Evolutionary conservation across 192 early-diverging fungal species (phyloP).

Genomic region (Coemansia sp.): DNA sequence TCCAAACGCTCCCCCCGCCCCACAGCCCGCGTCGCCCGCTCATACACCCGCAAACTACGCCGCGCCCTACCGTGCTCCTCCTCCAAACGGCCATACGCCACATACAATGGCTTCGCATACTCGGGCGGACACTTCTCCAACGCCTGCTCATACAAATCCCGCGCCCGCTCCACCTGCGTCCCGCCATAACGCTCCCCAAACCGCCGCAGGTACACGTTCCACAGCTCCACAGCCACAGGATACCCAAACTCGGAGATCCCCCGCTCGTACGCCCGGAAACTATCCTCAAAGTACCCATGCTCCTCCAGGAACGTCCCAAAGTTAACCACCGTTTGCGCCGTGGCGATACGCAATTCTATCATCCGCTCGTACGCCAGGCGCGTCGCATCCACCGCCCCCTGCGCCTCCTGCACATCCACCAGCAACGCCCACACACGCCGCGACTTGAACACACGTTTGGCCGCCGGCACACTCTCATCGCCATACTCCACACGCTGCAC

Average conservation of each 20-base stretch:
- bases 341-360: constrained; percentile 89
- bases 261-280: constrained; percentile 91
- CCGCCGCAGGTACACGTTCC: constrained; percentile 89
- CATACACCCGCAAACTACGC: constrained; percentile 91
- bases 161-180: constrained; percentile 77
- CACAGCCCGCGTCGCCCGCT: constrained; percentile 82
- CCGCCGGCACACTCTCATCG: constrained; percentile 74
- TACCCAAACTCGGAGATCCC: constrained; percentile 95
- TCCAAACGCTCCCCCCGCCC: constrained; percentile 61
- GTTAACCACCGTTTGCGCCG: constrained; percentile 93
- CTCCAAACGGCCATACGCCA: constrained; percentile 89
- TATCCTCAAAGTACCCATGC: constrained; percentile 87
- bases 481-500: constrained; percentile 54
- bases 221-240: constrained; percentile 94
- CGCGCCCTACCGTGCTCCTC: constrained; percentile 86
- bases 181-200: constrained; percentile 85
- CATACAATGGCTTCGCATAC: constrained; percentile 78
- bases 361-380: constrained; percentile 85
- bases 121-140: constrained; percentile 76
- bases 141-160: constrained; percentile 96
- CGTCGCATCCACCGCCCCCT: constrained; percentile 74
- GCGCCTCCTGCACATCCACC: constrained; percentile 91
- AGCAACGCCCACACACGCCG: constrained; percentile 88
- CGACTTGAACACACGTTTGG: constrained; percentile 79
- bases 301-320: constrained; percentile 88